A percentile compares a stretch with the other conserved stretches of the same genome.
phyloP scores from a whole-genome alignment of 139 green algal genomes.

The Limnomonas spitsbergensis region DNA sequence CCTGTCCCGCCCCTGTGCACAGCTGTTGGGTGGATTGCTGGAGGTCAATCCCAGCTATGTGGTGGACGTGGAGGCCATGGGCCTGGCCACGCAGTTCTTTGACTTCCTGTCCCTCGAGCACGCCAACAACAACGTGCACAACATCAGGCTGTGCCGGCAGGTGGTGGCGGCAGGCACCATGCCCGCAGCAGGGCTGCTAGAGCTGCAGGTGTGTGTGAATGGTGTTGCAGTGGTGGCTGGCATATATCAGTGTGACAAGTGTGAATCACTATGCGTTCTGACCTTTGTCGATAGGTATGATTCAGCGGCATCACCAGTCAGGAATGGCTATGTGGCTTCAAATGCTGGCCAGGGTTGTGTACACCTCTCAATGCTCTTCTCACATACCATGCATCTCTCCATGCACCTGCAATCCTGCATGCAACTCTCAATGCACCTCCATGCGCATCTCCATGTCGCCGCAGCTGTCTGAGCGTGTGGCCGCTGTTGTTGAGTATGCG shows the following conservation, averaged over 20 bases:
- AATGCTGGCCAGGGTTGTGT: too few relatives aligned
- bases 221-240: too few relatives aligned
- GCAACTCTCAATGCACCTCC: too few relatives aligned
- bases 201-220: slow-evolving; percentile 30
- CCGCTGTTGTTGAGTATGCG: slow-evolving; percentile 75
- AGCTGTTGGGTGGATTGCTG: slow-evolving; percentile 57
- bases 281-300: too few relatives aligned
- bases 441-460: neutral
- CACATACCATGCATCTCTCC: too few relatives aligned
- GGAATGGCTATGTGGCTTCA: too few relatives aligned
- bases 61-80: slow-evolving; percentile 48
- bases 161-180: slow-evolving; percentile 25
- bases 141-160: slow-evolving; percentile 79
- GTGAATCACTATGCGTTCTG: too few relatives aligned
- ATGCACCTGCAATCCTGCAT: too few relatives aligned
- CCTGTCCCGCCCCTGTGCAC: neutral
- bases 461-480: slow-evolving; percentile 45
- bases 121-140: slow-evolving; percentile 93
- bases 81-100: slow-evolving; percentile 73
- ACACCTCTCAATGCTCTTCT: too few relatives aligned
- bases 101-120: slow-evolving; percentile 82
- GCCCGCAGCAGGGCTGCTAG: slow-evolving; percentile 29
- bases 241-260: too few relatives aligned
- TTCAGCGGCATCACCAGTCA: too few relatives aligned
- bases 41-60: slow-evolving; percentile 54